These are phyloP conservation scores for Westerdykella sp. DNA, from an alignment of 2,329 filamentous ascomycete genomes.

Conservation along the genomic window DNA sequence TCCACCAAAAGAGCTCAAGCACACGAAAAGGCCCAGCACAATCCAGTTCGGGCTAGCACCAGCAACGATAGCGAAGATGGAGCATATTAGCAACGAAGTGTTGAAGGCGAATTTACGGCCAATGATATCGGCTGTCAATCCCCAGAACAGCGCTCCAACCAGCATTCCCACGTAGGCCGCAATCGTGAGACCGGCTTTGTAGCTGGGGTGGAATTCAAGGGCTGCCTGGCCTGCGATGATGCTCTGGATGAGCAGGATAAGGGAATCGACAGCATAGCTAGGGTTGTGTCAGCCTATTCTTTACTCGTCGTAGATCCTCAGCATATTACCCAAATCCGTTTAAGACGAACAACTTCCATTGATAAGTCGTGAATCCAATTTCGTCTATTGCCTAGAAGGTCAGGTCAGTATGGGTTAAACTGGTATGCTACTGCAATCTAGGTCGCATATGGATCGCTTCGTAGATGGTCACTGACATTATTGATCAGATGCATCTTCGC, in stretches of 20 bases:
- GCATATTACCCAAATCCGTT: slow-evolving; percentile 53
- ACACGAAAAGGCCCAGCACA: too few relatives aligned
- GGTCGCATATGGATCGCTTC: too few relatives aligned
- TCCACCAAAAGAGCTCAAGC: too few relatives aligned
- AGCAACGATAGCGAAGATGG: too few relatives aligned
- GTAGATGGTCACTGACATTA: too few relatives aligned
- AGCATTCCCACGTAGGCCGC: slow-evolving; percentile 54
- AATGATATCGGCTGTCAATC: slow-evolving; percentile 60
- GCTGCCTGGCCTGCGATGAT: slow-evolving; percentile 55
- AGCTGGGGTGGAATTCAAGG: slow-evolving; percentile 54
- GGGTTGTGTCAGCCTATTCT: neutral
- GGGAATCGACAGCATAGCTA: slow-evolving; percentile 53
- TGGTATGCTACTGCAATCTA: too few relatives aligned
- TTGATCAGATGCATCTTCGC: too few relatives aligned
- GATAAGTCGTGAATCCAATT: slow-evolving; percentile 50
- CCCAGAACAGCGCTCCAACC: slow-evolving; percentile 62
- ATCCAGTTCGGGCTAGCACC: too few relatives aligned
- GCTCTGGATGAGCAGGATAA: slow-evolving; percentile 55
- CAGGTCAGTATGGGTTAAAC: neutral
- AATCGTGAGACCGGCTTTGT: slow-evolving; percentile 54
- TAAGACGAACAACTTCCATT: slow-evolving; percentile 54
- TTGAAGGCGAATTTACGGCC: slow-evolving; percentile 66
- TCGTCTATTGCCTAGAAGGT: slow-evolving; percentile 43
- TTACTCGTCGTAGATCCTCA: neutral
- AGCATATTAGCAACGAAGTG: slow-evolving; percentile 57